Evolutionary conservation across 1,284 basidiomycete species (phyloP), one percentile per base, ranked within the genome.

Genomic region (Neotropicomus parvogracilis): DNA sequence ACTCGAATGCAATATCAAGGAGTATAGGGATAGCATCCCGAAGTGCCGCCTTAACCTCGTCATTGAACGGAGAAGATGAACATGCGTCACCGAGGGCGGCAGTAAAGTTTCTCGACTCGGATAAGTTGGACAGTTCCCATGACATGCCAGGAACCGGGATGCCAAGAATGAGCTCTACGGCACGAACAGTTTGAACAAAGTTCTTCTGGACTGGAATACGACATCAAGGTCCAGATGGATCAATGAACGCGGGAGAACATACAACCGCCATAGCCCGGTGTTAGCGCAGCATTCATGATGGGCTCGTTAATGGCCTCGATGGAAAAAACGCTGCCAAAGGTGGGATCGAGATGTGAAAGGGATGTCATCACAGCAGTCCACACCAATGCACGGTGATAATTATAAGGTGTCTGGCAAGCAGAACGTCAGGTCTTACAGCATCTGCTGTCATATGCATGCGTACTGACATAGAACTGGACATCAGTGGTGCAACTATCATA

Each of bases 301-400:
- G 85, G 85, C 52, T 90, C 88, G 54, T 90, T 90, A 35, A 86
- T 73, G 1, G 86, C 86, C 57, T 89, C 75, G 28, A 90, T 85
- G 0, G 81, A 70, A 43, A 83, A 82, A n/a, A 85, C 85, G 26
- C 70, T 78, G 19, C 59, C 67, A 57, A 90, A 90, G 32, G 71
- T 69, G 6, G 85, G 74, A 59, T 90, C 82, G 16, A 85, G 65
- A 57, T 90, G 87, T 2, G 81, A 69, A 14, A 90, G 68, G 6
- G 76, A 65, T 0, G 88, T 83, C 82, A 90, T 88, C 21, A 89
- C 83, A 13, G 80, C 81, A 0, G 85, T 80, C 87, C 88, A 90
- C 24, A 83, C 69, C 41, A 90, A 69, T 10, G 87, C 88, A 6
- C 87, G 81, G 46, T 80, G 75, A 54, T 87, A 90, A 59, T 90